A percentile compares a stretch with the other conserved stretches of the same genome.
These are phyloP conservation scores for Ophiorrhiza pumila DNA, from an alignment of 257 asterid species.

Conservation along the genomic window DNA sequence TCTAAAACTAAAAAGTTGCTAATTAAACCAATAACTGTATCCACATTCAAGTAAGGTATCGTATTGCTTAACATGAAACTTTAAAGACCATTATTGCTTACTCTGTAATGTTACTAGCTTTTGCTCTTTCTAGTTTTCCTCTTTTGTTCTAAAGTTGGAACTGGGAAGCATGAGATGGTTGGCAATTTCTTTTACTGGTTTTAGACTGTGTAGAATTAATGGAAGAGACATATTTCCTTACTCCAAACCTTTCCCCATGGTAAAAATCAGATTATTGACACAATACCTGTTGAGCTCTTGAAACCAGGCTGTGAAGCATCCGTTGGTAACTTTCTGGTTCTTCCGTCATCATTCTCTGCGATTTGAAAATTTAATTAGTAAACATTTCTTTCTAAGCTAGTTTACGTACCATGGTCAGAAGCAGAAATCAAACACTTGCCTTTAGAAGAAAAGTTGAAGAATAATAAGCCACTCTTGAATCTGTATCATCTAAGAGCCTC, in stretches of 20 bases:
- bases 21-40: not conserved
- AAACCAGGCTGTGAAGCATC: slow-evolving; percentile 89
- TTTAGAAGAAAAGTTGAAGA: slow-evolving; percentile 97
- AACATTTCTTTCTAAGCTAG: not conserved
- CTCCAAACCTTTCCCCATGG: not conserved
- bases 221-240: not conserved
- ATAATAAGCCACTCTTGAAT: slow-evolving; percentile 98
- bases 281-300: slow-evolving; percentile 93
- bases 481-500: slow-evolving; percentile 90
- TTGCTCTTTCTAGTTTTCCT: not conserved
- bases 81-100: not conserved
- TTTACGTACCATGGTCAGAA: slow-evolving; percentile 19
- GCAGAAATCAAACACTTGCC: slow-evolving; percentile 49
- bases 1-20: too few species aligned
- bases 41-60: not conserved
- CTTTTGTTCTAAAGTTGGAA: too few species aligned
- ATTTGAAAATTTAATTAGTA: slow-evolving; percentile 21
- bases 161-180: not conserved
- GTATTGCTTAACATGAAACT: not conserved
- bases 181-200: not conserved
- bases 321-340: slow-evolving; percentile 92
- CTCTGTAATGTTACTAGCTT: not conserved
- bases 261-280: slow-evolving; percentile 9
- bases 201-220: not conserved
- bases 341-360: slow-evolving; percentile 98